Evolutionary conservation across 768 basidiomycete genomes (phyloP).

Genomic region (Grammothele lineata): DNA sequence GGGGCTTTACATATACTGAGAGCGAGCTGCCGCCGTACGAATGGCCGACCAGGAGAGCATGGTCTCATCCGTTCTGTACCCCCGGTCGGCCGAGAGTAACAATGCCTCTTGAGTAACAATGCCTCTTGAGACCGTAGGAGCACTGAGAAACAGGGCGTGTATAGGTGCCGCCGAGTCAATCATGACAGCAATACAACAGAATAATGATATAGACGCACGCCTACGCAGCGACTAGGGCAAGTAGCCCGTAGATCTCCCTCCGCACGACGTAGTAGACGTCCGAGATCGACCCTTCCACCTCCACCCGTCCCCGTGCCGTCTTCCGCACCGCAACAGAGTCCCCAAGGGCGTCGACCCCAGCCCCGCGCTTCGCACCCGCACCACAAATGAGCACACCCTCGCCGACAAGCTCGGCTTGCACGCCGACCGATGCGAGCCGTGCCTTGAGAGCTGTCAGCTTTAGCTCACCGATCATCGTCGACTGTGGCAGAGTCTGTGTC

Average conservation of each 20-base stretch:
- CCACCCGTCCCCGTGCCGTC: constrained; percentile 77
- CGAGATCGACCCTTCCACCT: constrained; percentile 86
- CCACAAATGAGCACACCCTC: constrained; percentile 95
- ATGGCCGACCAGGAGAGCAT: too few relatives aligned
- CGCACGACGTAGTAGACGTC: constrained; percentile 88
- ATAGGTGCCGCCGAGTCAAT: too few relatives aligned
- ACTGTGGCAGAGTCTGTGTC: constrained; percentile 66
- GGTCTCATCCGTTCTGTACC: too few relatives aligned
- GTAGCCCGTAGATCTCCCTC: constrained; percentile 83
- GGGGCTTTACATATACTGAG: too few relatives aligned
- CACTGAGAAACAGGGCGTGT: too few relatives aligned
- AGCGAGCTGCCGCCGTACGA: too few relatives aligned
- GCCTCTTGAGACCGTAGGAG: too few relatives aligned
- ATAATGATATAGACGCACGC: constrained; percentile 1
- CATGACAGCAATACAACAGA: constrained; percentile 1
- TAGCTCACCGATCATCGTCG: constrained; percentile 96
- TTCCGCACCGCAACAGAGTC: constrained; percentile 88
- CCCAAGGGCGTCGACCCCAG: constrained; percentile 41
- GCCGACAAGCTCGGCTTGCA: constrained; percentile 93
- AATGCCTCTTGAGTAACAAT: too few relatives aligned
- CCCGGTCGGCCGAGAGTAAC: too few relatives aligned
- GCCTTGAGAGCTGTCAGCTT: constrained; percentile 86
- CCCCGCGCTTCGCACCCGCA: constrained; percentile 43
- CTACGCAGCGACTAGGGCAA: constrained; percentile 78
- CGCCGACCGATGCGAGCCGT: constrained; percentile 66